Evolutionary conservation across 495 filamentous ascomycete species (phyloP), one percentile per base, ranked within the genome.

Genomic region (Podospora bellae-mahoneyi): DNA sequence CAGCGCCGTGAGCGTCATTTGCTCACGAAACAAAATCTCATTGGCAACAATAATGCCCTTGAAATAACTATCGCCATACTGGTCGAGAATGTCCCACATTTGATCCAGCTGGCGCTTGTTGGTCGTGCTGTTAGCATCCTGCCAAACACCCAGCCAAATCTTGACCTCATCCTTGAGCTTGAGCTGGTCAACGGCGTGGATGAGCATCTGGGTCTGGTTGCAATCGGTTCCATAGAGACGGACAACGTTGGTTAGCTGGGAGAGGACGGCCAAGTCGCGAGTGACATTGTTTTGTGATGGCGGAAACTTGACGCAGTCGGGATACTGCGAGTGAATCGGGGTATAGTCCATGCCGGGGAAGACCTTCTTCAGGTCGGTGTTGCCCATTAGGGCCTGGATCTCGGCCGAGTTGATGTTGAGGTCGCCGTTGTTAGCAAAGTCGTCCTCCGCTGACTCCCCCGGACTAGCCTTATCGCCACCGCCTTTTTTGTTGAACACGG

Each of bases 271-370:
- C 64, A 99, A 79, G 73, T 99, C 95, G 54, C 91, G 87, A 5
- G 95, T 99, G 72, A 99, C 84, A 72, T 97, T 97, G 80, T 97
- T 96, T 76, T 97, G 95, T 4, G 87, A 91, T 0, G 94, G 91
- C 5, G 91, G 91, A 73, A 89, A 85, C 65, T 83, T 81, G 54
- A 94, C 69, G 79, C 95, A 99, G 3, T 90, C 89, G 9, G 95
- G 95, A 71, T 94, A 97, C 74, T 97, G 93, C 0, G 92, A 87
- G 74, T 94, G 91, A 77, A 94, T 87, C 0, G 95, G 93, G 0
- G 94, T 98, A 75, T 99, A 99, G 78, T 97, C 95, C 70, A 99
- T 90, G n/a, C 93, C 95, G 0, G 92, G 92, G 75, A 99, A 97
- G 13, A 98, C 94, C 76, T 92, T 96, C 80, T 96, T 92, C 16